phyloP scores from a whole-genome alignment of 257 asterid genomes.

The Handroanthus guayacan region DNA sequence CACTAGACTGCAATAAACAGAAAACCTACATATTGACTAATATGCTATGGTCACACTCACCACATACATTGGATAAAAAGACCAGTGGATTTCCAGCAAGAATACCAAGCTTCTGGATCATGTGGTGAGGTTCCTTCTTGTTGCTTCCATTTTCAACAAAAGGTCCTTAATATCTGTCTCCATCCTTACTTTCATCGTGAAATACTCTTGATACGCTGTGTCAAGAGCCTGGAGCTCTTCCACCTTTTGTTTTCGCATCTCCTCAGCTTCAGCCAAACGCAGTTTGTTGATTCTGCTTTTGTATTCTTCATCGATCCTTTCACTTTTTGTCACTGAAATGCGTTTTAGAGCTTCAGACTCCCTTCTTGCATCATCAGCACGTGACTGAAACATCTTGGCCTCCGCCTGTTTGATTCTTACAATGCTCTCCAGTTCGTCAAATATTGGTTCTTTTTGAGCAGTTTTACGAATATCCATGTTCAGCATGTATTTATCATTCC shows the following conservation, averaged over 20 bases:
- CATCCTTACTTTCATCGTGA: slow-evolving; percentile 88
- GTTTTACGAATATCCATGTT: slow-evolving; percentile 52
- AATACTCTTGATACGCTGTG: slow-evolving; percentile 78
- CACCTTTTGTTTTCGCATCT: slow-evolving; percentile 82
- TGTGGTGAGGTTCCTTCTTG: slow-evolving; percentile 70
- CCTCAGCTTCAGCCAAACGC: slow-evolving; percentile 88
- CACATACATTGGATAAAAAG: neutral
- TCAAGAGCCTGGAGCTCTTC: slow-evolving; percentile 82
- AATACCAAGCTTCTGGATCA: slow-evolving; percentile 34
- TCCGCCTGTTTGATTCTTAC: slow-evolving; percentile 92
- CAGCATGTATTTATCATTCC: slow-evolving; percentile 46
- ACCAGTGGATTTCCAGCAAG: neutral
- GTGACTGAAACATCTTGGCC: slow-evolving; percentile 88
- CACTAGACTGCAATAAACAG: slow-evolving; percentile 43
- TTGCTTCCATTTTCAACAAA: slow-evolving; percentile 87
- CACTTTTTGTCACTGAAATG: slow-evolving; percentile 65
- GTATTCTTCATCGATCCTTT: slow-evolving; percentile 84
- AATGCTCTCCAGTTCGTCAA: slow-evolving; percentile 91
- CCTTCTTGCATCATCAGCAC: slow-evolving; percentile 91
- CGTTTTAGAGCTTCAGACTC: slow-evolving; percentile 88
- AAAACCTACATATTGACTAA: slow-evolving; percentile 40
- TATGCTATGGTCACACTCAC: neutral
- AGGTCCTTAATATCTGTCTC: slow-evolving; percentile 88
- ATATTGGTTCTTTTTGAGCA: slow-evolving; percentile 57
- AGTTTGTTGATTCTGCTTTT: slow-evolving; percentile 63